Conservation (phyloP, 805 yeast genomes). For the Soucietia sequanensis region DNA sequence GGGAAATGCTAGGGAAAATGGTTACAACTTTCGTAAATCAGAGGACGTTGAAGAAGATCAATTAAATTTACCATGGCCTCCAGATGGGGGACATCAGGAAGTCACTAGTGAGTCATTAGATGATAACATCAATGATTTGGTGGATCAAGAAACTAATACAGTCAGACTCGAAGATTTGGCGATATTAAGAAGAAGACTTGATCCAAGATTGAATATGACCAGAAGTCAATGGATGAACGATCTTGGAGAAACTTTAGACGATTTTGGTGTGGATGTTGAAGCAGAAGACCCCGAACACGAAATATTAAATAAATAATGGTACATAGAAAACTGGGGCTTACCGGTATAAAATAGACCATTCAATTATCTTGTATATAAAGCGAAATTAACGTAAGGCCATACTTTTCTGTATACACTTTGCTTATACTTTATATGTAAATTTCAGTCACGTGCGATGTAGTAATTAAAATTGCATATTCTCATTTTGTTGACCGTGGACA, state of each 20-base stretch:
- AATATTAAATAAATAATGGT: no score
- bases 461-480: no score
- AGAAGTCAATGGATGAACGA: constrained; percentile 66
- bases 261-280: constrained; percentile 83
- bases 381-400: no score
- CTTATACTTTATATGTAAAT: no score
- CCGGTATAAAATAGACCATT: no score
- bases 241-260: constrained; percentile 80
- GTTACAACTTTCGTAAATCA: constrained; percentile 50
- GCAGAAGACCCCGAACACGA: no score
- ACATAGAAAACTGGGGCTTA: no score
- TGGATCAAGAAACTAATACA: constrained; percentile 1
- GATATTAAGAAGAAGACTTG: constrained; percentile 31
- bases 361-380: no score
- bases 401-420: no score
- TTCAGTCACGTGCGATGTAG: no score
- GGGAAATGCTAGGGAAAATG: constrained; percentile 61
- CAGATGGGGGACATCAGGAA: constrained; percentile 66
- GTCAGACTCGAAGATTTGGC: constrained; percentile 10
- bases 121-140: constrained; percentile 13
- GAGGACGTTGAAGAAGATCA: constrained; percentile 58
- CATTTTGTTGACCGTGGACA: no score
- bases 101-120: constrained; percentile 16
- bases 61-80: constrained; percentile 86
- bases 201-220: constrained; percentile 33